phyloP scores from a whole-genome alignment of 345 rosid genomes.

The Microcos paniculata region DNA sequence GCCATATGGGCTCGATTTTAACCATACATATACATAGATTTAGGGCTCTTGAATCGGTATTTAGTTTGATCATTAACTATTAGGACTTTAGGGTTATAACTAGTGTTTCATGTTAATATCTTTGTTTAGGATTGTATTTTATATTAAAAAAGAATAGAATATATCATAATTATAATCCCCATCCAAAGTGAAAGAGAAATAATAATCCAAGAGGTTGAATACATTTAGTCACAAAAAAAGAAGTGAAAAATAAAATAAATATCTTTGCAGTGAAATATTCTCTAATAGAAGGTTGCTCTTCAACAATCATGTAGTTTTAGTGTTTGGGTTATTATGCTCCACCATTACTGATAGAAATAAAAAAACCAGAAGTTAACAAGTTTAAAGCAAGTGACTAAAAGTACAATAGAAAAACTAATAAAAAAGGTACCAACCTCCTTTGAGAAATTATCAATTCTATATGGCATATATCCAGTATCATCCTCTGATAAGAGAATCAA shows the following conservation, averaged over 20 bases:
- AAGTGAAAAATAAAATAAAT: background rate
- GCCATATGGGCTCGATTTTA: too few species aligned
- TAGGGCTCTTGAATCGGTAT: too few species aligned
- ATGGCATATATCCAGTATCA: slow-evolving; percentile 90
- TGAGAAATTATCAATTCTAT: slow-evolving; percentile 94
- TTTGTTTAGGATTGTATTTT: background rate
- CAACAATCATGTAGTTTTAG: too few species aligned
- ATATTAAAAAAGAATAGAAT: background rate
- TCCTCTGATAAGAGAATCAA: slow-evolving; percentile 89
- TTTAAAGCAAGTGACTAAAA: background rate
- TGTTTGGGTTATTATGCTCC: background rate
- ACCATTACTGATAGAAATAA: background rate
- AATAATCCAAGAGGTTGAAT: background rate
- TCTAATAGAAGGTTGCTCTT: background rate
- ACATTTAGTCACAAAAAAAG: background rate
- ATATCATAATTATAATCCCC: background rate
- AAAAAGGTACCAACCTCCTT: slow-evolving; percentile 70
- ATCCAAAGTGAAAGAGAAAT: background rate
- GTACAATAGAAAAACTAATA: slow-evolving; percentile 12
- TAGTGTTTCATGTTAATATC: background rate
- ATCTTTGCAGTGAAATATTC: background rate
- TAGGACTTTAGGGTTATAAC: background rate
- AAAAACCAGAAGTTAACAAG: slow-evolving; percentile 7
- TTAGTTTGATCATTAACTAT: too few species aligned
- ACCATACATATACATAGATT: too few species aligned